These are phyloP conservation scores for Fusarium sp. DNA, from an alignment of 2,329 filamentous ascomycete species.

Conservation along the genomic window DNA sequence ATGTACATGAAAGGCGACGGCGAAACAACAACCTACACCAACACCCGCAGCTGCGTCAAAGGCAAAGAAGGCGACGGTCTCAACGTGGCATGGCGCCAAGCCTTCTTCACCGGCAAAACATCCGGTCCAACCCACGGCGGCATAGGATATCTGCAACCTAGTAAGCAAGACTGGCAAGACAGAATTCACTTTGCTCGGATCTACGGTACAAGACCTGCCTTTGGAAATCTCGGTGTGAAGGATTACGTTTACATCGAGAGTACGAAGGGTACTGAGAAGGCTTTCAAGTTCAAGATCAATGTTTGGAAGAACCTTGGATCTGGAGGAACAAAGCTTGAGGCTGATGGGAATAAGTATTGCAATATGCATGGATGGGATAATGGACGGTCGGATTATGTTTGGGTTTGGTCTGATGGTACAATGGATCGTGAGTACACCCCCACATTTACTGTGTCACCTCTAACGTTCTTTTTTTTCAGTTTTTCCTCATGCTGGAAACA, in stretches of 20 bases:
- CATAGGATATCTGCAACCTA: slow-evolving; percentile 1
- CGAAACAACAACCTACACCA: slow-evolving; percentile 37
- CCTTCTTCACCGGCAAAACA: slow-evolving; percentile 10
- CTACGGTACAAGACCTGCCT: slow-evolving; percentile 9
- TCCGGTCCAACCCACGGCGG: not conserved
- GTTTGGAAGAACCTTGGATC: not conserved
- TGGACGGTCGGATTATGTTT: slow-evolving; percentile 25
- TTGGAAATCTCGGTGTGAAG: not conserved
- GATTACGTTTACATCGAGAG: not conserved
- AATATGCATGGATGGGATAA: slow-evolving; percentile 32
- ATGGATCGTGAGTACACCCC: not conserved
- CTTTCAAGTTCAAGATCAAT: not conserved
- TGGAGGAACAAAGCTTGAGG: slow-evolving; percentile 1
- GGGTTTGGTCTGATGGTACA: slow-evolving; percentile 1
- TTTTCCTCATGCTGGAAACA: not conserved
- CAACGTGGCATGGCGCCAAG: slow-evolving; percentile 38
- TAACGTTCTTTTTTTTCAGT: not conserved
- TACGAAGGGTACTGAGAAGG: not conserved
- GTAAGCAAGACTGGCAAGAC: not conserved
- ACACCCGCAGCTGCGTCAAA: slow-evolving; percentile 33
- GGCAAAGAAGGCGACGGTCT: slow-evolving; percentile 37
- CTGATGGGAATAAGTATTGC: slow-evolving; percentile 34
- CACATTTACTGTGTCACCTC: no score
- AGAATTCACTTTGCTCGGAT: slow-evolving; percentile 24
- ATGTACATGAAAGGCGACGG: slow-evolving; percentile 39